Base-by-base conservation (phyloP, 768 basidiomycete species). In the Suillus placidus region DNA sequence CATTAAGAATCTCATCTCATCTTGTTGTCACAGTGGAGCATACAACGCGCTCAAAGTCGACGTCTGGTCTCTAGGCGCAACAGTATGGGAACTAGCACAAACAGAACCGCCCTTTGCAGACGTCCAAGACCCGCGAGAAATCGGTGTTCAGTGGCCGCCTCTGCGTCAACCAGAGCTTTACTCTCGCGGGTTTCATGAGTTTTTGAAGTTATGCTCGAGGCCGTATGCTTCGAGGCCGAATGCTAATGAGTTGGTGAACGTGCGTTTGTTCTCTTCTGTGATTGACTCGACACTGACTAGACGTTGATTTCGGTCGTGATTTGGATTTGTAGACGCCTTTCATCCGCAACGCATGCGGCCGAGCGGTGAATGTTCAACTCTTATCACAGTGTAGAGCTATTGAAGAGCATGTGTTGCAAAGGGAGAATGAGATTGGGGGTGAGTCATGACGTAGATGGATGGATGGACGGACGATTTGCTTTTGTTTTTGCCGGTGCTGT, bases 31-130 rank as follows among this genome's bases (percentile, higher is more conserved):
- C 60, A 90, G 89, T 60, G 88, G 89, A 13, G 80, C 87, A 0
- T 93, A 94, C 70, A 82, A 94, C 70, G 85, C 87, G 1, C 82
- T 92, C 51, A 88, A 89, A 73, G 86, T 92, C 55, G 92, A 94
- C 66, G 81, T 89, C 0, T 94, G 91, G 91, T 92, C 91, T 0
- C 79, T 93, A 7, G 92, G 92, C 2, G 92, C 92, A 0, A 94
- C 92, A 0, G 83, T 91, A 0, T 93, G 92, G 92, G 92, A 94
- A 72, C 83, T 91, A 77, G 89, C 90, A 1, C 84, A 94, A 72
- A 85, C 87, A 7, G 81, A 85, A 61, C 92, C 92, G 6, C 92
- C 92, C 0, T 94, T 93, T 72, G 81, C 84, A 4, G 83, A 86
- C 63, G 79, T 84, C 0, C 82, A 86, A 61, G 81, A 85, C 65